phyloP scores from a whole-genome alignment of 495 filamentous ascomycete genomes.

The Podospora appendiculata region DNA sequence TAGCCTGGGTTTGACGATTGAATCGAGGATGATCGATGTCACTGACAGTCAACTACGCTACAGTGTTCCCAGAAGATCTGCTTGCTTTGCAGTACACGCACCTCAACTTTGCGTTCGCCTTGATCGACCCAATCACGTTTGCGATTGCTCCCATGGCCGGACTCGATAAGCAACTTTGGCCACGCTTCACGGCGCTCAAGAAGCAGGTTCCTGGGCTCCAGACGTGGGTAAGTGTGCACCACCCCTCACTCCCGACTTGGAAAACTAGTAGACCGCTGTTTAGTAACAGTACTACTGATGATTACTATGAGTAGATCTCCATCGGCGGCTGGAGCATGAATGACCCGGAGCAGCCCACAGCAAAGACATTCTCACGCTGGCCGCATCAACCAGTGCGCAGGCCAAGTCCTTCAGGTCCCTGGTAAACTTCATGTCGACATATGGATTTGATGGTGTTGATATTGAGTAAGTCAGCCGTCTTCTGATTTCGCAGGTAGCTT shows the following conservation, averaged over 20 bases:
- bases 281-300: too few species aligned
- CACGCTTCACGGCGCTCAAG: conserved; percentile 22
- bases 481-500: too few species aligned
- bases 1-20: too few species aligned
- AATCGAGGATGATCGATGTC: too few species aligned
- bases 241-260: too few species aligned
- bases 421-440: conserved; percentile 2
- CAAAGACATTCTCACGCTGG: conserved; percentile 10
- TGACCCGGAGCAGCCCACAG: conserved; percentile 19
- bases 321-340: conserved; percentile 39
- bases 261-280: too few species aligned
- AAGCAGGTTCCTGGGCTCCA: conserved; percentile 14
- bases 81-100: conserved; percentile 8
- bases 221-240: conserved; percentile 9
- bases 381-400: conserved; percentile 8
- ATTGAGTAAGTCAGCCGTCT: conserved; percentile 24
- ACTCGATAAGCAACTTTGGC: neutral
- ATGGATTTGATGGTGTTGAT: conserved; percentile 38
- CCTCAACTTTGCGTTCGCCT: conserved; percentile 21
- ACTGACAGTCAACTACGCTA: too few species aligned
- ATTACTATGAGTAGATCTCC: conserved; percentile 8
- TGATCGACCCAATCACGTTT: conserved; percentile 8
- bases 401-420: conserved; percentile 14
- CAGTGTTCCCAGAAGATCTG: conserved; percentile 3
- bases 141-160: conserved; percentile 3